A percentile compares a stretch with the other conserved stretches of the same genome.
Evolutionary conservation across 1,284 basidiomycete genomes (phyloP).

Genomic region (Trametes sp.): DNA sequence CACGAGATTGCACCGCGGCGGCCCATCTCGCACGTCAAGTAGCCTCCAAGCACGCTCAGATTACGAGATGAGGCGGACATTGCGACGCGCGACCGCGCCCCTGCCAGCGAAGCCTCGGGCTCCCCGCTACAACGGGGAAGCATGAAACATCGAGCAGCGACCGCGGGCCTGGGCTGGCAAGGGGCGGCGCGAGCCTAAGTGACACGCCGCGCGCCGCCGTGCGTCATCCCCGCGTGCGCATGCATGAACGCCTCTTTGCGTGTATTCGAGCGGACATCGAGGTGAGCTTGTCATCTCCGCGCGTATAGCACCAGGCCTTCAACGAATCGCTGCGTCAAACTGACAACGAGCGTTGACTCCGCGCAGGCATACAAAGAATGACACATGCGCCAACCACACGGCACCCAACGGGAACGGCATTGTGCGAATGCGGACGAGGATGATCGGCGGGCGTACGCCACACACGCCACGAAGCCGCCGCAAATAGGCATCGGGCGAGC

Average conservation of each 20-base stretch:
- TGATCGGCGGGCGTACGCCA: not conserved
- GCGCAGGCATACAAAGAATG: not conserved
- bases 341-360: too few species aligned
- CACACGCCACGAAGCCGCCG: constrained; percentile 9
- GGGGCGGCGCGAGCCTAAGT: constrained; percentile 4
- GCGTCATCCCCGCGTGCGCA: not conserved
- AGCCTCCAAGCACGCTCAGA: not conserved
- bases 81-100: too few species aligned
- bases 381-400: not conserved
- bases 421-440: not conserved
- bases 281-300: not conserved
- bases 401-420: too few species aligned
- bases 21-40: constrained; percentile 4
- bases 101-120: too few species aligned
- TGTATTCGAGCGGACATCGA: not conserved
- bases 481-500: not conserved
- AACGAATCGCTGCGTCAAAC: too few species aligned
- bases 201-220: not conserved
- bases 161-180: too few species aligned
- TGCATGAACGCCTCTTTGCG: not conserved
- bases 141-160: too few species aligned
- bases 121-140: too few species aligned
- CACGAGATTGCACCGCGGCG: not conserved
- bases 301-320: not conserved
- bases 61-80: not conserved